A percentile compares a stretch with the other conserved stretches of the same genome.
Evolutionary conservation across 305 asterid genomes (phyloP).

Genomic region (Solanum aculeatissimum): DNA sequence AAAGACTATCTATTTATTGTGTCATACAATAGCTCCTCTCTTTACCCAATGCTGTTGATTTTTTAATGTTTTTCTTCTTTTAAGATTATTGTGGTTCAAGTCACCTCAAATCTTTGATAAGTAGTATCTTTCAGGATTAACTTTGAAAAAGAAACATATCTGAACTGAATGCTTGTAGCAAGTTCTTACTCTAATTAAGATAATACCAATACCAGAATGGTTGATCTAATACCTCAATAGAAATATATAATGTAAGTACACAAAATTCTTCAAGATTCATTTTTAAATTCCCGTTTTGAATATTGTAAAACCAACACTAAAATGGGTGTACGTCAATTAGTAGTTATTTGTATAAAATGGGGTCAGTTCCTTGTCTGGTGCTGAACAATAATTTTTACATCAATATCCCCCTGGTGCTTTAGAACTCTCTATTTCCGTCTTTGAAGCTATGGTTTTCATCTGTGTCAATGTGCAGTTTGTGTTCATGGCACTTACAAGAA

Average conservation of each 20-base stretch:
- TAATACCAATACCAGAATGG: neutral
- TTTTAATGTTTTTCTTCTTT: neutral
- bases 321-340: neutral
- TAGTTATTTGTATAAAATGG: neutral
- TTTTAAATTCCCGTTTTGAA: neutral
- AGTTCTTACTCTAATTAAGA: no score
- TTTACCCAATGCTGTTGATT: neutral
- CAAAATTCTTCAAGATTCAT: neutral
- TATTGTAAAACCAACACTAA: neutral
- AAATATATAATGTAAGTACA: neutral
- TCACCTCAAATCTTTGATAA: neutral
- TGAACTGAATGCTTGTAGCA: neutral
- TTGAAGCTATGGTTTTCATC: neutral
- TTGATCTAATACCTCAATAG: neutral
- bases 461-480: constrained; percentile 45
- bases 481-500: constrained; percentile 87
- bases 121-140: neutral
- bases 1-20: neutral
- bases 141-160: neutral
- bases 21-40: neutral
- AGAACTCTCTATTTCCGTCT: neutral
- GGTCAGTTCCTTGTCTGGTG: neutral
- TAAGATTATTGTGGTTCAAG: neutral
- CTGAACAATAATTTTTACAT: neutral
- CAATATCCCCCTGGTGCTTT: neutral